A percentile compares a stretch with the other conserved stretches of the same genome.
phyloP scores from a whole-genome alignment of 441 rosid species.

The Geranium incanum region DNA sequence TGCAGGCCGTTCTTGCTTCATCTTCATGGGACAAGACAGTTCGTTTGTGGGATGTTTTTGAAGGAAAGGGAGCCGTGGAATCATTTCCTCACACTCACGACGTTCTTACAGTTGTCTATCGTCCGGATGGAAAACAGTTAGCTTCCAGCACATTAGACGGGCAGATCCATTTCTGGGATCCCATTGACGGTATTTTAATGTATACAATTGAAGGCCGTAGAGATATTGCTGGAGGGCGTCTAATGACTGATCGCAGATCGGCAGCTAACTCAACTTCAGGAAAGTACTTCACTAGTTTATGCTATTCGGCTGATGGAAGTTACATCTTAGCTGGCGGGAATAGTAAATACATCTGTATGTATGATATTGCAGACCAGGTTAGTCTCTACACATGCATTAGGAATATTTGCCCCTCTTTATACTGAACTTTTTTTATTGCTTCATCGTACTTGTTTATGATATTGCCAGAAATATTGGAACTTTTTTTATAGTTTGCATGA shows the following conservation, averaged over 20 bases:
- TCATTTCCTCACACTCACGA: constrained; percentile 84
- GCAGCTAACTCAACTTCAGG: constrained; percentile 94
- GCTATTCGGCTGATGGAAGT: constrained; percentile 95
- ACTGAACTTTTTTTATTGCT: not conserved
- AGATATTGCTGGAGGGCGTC: constrained; percentile 94
- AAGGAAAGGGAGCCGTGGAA: constrained; percentile 84
- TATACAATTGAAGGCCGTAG: constrained; percentile 93
- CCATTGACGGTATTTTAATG: constrained; percentile 76
- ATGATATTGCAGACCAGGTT: constrained; percentile 95
- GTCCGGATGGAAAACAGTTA: constrained; percentile 92
- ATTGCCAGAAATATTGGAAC: not conserved
- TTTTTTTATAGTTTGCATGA: not conserved
- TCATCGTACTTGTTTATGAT: not conserved
- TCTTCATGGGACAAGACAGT: constrained; percentile 97
- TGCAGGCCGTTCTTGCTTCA: constrained; percentile 82
- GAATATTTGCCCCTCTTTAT: not conserved
- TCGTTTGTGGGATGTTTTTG: constrained; percentile 88
- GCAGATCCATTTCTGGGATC: constrained; percentile 94
- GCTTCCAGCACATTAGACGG: constrained; percentile 95
- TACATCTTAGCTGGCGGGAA: constrained; percentile 87
- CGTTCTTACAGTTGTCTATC: constrained; percentile 78
- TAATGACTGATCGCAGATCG: constrained; percentile 81
- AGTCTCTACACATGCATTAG: constrained; percentile 18
- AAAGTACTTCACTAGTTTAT: constrained; percentile 81
- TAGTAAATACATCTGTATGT: constrained; percentile 95